These are phyloP conservation scores for Penicillium waksmanii DNA, from an alignment of 495 filamentous ascomycete species.

Conservation along the genomic window DNA sequence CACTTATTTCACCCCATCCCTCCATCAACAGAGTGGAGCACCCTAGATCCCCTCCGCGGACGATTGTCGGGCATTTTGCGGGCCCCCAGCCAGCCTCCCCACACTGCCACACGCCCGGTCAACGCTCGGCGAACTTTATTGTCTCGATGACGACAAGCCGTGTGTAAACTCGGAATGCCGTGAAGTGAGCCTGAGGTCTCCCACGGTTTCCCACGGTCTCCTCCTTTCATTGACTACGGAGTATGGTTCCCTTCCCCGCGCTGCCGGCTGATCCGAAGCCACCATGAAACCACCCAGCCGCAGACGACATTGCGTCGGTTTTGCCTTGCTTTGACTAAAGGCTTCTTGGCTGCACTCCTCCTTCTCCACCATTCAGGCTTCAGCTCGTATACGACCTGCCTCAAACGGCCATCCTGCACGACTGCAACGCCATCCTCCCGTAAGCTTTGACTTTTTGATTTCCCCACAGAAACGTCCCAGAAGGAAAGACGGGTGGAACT, in stretches of 20 bases:
- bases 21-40: not conserved
- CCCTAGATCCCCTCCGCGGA: slow-evolving; percentile 7
- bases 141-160: slow-evolving; percentile 18
- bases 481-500: not conserved
- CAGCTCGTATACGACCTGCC: slow-evolving; percentile 15
- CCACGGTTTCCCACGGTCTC: too few species aligned
- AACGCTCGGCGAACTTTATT: slow-evolving; percentile 12
- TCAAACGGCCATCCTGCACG: not conserved
- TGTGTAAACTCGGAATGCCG: slow-evolving; percentile 3
- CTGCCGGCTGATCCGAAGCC: slow-evolving; percentile 2
- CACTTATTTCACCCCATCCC: not conserved
- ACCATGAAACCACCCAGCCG: slow-evolving; percentile 1
- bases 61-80: slow-evolving; percentile 23
- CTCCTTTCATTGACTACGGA: not conserved
- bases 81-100: slow-evolving; percentile 14
- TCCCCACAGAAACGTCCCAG: slow-evolving; percentile 21
- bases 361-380: slow-evolving; percentile 3
- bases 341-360: not conserved
- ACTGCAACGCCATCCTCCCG: slow-evolving; percentile 4
- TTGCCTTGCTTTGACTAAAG: not conserved
- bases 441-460: slow-evolving; percentile 16
- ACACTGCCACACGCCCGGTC: slow-evolving; percentile 5
- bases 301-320: not conserved
- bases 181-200: not conserved
- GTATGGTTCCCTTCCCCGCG: not conserved